Conservation (phyloP, 768 basidiomycete species). For the Auricularia sp. region DNA sequence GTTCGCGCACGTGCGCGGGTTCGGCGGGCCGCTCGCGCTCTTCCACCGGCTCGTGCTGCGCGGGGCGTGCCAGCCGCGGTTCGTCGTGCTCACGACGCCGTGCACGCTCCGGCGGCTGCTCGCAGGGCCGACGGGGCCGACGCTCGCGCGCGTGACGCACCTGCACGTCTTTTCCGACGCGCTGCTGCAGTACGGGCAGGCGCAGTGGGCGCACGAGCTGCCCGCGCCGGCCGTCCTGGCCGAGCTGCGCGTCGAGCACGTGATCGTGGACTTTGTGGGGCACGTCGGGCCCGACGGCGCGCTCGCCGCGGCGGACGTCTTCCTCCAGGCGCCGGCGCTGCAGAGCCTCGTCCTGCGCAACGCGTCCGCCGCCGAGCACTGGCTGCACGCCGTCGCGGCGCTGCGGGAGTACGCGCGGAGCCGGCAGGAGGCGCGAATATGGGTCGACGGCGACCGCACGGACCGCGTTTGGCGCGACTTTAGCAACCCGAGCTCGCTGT, state of each 20-base stretch:
- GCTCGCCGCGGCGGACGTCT: not conserved
- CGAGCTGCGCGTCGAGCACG: not conserved
- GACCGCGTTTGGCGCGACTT: not conserved
- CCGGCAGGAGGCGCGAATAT: not conserved
- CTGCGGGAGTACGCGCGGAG: not conserved
- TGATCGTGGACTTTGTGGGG: not conserved
- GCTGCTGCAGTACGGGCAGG: not conserved
- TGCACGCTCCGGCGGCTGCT: not conserved
- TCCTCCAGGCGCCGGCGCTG: not conserved
- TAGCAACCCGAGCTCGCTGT: too few relatives aligned
- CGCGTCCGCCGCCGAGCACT: not conserved
- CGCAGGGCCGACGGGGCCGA: not conserved
- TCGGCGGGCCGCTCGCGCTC: not conserved
- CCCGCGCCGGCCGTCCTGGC: not conserved
- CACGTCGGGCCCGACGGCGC: not conserved
- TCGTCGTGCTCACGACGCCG: not conserved
- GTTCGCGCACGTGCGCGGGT: not conserved
- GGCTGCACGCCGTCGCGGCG: not conserved
- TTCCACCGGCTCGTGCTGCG: not conserved
- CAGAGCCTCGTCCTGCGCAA: not conserved
- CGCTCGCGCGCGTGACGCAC: not conserved
- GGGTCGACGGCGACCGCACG: not conserved
- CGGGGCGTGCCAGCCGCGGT: not conserved
- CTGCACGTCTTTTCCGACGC: not conserved
- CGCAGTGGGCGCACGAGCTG: not conserved